Base-by-base conservation (phyloP, 73 alveolate species). In the Paramecium tetraurelia region DNA sequence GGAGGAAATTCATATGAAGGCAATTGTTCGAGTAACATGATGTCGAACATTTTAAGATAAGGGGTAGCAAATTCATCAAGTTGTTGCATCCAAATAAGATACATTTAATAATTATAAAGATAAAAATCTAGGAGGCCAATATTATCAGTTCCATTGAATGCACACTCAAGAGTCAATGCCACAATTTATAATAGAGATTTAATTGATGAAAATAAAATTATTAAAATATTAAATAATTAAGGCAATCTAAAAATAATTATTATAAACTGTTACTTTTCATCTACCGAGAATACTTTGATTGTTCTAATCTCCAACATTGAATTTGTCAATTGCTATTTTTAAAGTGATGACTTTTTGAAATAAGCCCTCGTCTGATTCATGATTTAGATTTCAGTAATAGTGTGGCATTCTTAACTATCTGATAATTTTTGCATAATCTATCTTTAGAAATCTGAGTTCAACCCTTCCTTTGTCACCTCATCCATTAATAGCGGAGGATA, bases 391-490 rank as follows among this genome's bases (percentile, higher is more conserved):
- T 80, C 75, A 24, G 76, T 80, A 35, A 80, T 41, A 12, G 46
- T 44, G 16, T 80, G 36, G 90, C 31, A 80, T 46, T 80, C 90
- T 31, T 80, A 14, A 21, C 29, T 3, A 27, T 22, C 29, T 10
- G 59, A 36, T 38, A 72, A 40, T 48, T 80, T 80, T 44, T 41
- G 70, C 90, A 80, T 80, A 80, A 80, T 80, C 20, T 31, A 18
- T 80, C 90, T 80, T 22, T 80, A 80, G 43, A 80, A 24, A 14
- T 80, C 90, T 80, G 90, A 43, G 33, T 48, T 80, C 75, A 80
- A 48, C 8, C 90, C 90, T 46, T 80, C 90, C 22, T 35, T 48
- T 5, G 46, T 41, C 24, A 48, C 90, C 43, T 80, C 90, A 80
- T 80, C 90, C 75, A 80, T 44, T 12, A 80, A 27, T 41, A 44